phyloP scores from a whole-genome alignment of 306 rosid genomes.

The Vigna nakashimae region DNA sequence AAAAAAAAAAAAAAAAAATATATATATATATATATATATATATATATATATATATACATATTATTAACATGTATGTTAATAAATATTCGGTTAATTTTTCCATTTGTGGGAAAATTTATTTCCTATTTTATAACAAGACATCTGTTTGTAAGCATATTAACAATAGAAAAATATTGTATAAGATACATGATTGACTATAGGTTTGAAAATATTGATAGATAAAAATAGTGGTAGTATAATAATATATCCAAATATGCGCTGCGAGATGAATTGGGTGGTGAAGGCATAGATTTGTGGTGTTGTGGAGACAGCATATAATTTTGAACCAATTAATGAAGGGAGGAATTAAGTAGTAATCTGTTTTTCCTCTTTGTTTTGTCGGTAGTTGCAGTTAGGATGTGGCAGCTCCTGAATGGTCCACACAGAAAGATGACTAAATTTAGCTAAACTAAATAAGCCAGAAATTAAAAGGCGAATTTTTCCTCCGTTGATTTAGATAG shows the following conservation, averaged over 20 bases:
- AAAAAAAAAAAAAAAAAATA: no score
- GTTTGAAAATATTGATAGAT: background rate
- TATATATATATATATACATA: no score
- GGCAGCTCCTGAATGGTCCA: slow-evolving; percentile 21
- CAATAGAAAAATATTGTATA: no score
- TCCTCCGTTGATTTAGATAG: slow-evolving; percentile 42
- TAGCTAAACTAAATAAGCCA: slow-evolving; percentile 32
- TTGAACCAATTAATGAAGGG: background rate
- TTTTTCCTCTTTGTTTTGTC: background rate
- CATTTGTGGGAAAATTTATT: no score
- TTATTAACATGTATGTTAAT: no score
- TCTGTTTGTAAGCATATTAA: no score
- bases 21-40: no score
- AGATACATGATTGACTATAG: no score
- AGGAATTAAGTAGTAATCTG: background rate
- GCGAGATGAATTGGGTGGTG: slow-evolving; percentile 12
- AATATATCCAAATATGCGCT: background rate
- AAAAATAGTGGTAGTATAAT: no score
- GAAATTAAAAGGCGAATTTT: slow-evolving; percentile 9
- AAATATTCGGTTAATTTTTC: no score
- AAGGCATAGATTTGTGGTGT: background rate
- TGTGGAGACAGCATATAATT: background rate
- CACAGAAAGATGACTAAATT: slow-evolving; percentile 30
- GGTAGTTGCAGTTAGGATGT: slow-evolving; percentile 2
- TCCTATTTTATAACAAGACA: no score